Evolutionary conservation across 2,329 filamentous ascomycete genomes (phyloP), one percentile per base, ranked within the genome.

Genomic region (Ilyonectria robusta): DNA sequence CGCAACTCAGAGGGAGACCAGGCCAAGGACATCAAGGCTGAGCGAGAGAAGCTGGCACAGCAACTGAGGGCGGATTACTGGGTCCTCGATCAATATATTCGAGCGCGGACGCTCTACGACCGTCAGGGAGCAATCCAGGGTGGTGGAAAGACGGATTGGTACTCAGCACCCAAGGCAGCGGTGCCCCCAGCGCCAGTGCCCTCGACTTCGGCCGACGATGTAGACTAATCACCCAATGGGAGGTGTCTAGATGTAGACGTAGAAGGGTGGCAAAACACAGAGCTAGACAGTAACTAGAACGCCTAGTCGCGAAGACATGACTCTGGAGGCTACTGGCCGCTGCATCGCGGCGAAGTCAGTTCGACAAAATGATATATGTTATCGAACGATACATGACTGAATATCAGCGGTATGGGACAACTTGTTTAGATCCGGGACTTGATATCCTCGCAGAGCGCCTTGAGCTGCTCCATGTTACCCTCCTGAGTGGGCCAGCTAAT

Each of bases 71-170:
- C 87, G 54, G 93, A 93, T 73, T 99, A 98, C 83, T 99, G 96
- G 95, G 86, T 87, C 44, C 81, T 98, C 59, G 96, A 99, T 81
- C 94, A 94, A 0, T 97, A 95, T 79, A 79, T 98, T 33, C 87
- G 96, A 44, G 94, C 95, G 13, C 87, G 92, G 75, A 93, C 91
- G n/a, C 81, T 94, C 67, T 98, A 97, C 75, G 96, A 99, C 79
- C 89, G 96, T 67, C 87, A 86, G 13, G 93, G 94, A 1, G 83
- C 96, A 67, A 85, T 98, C 51, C 83, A 88, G 66, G 81, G 85
- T 1, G 89, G 85, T 11, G 95, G 94, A 1, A 86, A 86, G 76
- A 81, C 95, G 48, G 84, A 93, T 40, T 95, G 93, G 80, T 96
- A 97, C 76, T 80, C 84, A 6, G 69, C 74, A 54, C 67, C 72